Evolutionary conservation across 371 early-diverging fungal species (phyloP), one percentile per base, ranked within the genome.

Genomic region (Mortierella sp.): DNA sequence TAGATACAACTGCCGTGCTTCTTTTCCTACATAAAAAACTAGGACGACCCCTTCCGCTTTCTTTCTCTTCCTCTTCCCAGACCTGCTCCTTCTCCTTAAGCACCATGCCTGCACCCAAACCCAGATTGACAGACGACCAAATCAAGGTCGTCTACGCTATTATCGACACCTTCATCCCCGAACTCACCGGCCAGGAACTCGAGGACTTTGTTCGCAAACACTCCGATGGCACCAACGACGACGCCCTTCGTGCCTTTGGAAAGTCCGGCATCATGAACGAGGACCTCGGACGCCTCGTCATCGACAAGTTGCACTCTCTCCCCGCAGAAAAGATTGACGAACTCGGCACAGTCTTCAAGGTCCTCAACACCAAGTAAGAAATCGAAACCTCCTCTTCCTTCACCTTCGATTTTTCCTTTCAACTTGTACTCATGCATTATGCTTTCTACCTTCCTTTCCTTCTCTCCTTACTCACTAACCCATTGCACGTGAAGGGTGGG

Each of bases 141-240:
- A 73, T 84, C 58, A 87, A 84, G 56, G 89, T 89, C 41, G 68
- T 91, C 51, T 60, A 76, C n/a, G 89, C 90, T 71, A 70, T 91
- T 74, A 76, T 88, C 71, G 91, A 91, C 77, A 90, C 90, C n/a
- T 80, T 91, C 73, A 83, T 91, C 49, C 87, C 91, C 1, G 78
- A 88, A 21, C 82, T 91, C 14, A 71, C 75, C 2, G 81, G 79
- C 29, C 70, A 89, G 49, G 89, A 89, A 14, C 78, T 87, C 35
- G 83, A 85, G 27, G 74, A 82, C 8, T 82, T 91, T 74, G 77
- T 84, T 29, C 72, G 81, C 18, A 43, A 72, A 5, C 54, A 81
- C 79, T 82, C 82, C 5, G 44, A 86, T 27, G 86, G 86, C n/a
- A 77, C 86, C 68, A 86, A 86, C 54, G 80, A 86, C 12, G 86